Conservation (phyloP, 2,329 filamentous ascomycete species). For the Cladosporium sp. region DNA sequence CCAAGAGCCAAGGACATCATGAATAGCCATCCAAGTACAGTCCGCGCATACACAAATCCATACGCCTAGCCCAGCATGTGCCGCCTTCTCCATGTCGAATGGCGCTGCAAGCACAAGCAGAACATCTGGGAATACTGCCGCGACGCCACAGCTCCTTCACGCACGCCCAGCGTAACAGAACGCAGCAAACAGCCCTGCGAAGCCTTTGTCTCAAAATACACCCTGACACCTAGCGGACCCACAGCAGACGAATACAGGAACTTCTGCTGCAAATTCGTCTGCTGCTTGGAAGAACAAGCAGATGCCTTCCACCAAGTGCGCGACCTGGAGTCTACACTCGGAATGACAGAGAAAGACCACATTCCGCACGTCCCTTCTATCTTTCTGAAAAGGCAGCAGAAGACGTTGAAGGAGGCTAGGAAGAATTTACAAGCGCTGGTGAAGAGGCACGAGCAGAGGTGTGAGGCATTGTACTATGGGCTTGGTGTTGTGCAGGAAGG, state of each 20-base stretch:
- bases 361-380: neutral
- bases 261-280: slow-evolving; percentile 11
- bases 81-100: slow-evolving; percentile 12
- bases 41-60: neutral
- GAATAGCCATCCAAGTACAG: neutral
- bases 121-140: slow-evolving; percentile 13
- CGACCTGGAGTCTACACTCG: neutral
- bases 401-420: slow-evolving; percentile 4
- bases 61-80: neutral
- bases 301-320: neutral
- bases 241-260: slow-evolving; percentile 11
- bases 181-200: neutral
- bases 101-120: slow-evolving; percentile 14
- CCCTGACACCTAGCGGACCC: neutral
- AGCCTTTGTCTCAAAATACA: slow-evolving; percentile 3
- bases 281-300: slow-evolving; percentile 1
- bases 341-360: neutral
- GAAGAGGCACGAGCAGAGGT: slow-evolving; percentile 11
- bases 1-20: neutral
- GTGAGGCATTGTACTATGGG: slow-evolving; percentile 13
- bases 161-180: neutral
- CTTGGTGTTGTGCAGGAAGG: slow-evolving; percentile 2
- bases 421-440: neutral
- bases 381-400: slow-evolving; percentile 1
- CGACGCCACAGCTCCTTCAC: slow-evolving; percentile 5